Conservation (phyloP, 176 grass and related monocot species). For the Elaeis guineensis region DNA sequence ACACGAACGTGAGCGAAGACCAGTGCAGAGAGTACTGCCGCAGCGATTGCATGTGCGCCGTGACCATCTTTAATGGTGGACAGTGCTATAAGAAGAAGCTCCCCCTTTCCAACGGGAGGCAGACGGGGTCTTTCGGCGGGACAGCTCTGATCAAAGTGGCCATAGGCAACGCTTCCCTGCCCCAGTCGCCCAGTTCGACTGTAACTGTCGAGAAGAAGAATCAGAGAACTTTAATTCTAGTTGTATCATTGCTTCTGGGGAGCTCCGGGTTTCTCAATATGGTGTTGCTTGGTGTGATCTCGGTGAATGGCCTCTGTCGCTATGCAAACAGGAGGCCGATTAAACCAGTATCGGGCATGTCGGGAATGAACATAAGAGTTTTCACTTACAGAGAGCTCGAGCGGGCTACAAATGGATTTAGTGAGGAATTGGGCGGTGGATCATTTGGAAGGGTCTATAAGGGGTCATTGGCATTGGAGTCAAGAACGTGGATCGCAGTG, state of each 20-base stretch:
- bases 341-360: not conserved
- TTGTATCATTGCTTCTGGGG: not conserved
- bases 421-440: slow-evolving; percentile 35
- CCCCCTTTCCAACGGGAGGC: too few species aligned
- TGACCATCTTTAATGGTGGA: too few species aligned
- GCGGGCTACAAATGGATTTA: slow-evolving; percentile 26
- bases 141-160: slow-evolving; percentile 23
- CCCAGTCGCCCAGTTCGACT: not conserved
- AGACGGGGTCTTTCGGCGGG: not conserved
- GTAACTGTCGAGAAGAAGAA: not conserved
- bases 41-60: too few species aligned
- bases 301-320: not conserved
- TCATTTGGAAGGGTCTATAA: slow-evolving; percentile 36
- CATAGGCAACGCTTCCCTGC: not conserved
- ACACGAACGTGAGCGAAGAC: too few species aligned
- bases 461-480: slow-evolving; percentile 9
- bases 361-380: not conserved
- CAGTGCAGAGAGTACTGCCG: too few species aligned
- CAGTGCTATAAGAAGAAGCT: too few species aligned
- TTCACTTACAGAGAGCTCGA: slow-evolving; percentile 37
- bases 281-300: not conserved
- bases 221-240: not conserved
- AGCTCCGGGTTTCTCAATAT: not conserved
- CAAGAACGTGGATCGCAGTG: slow-evolving; percentile 20
- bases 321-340: too few species aligned